Base-by-base conservation (phyloP, 2,329 filamentous ascomycete species). In the Myriosclerotinia duriaeana region DNA sequence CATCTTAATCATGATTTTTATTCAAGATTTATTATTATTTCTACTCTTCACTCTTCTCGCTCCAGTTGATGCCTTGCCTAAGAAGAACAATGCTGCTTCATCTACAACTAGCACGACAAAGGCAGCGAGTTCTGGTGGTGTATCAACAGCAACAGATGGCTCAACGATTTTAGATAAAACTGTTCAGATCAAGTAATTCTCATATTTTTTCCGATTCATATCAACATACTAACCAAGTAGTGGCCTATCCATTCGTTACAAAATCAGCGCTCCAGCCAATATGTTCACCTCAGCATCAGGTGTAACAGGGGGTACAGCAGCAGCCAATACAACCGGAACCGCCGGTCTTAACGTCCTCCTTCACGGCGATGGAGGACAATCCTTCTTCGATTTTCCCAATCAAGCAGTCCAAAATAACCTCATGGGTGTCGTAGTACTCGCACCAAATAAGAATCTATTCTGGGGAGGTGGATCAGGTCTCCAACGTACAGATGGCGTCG, bases 351-450 rank as follows among this genome's bases (percentile, higher is more conserved):
- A 87, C 71, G 81, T 87, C 17, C 80, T 87, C 46, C 79, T 87
- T 4, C 85, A 87, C 73, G 84, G 84, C 60, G 85, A 87, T 72
- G 84, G 85, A 53, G 85, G 85, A 8, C 82, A 85, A 71, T 84
- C 82, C 15, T 71, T 92, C 88, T 74, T 97, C 92, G n/a, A 98
- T 82, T 55, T 97, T 85, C 68, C 84, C 86, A 77, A 92, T 90
- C 44, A 97, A 80, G 5, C 90, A 86, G 71, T 96, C 88, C 11
- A 96, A 82, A 52, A 91, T 83, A 70, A 90, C 85, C 70, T 89
- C 87, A 77, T 96, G 92, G 53, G 96, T 88, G 65, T 94, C 87
- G 46, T 91, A 78, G 71, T 94, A 86, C 0, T 87, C 15, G 83
- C 85, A 0, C 85, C 85, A 7, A 79, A 85, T 73, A 73, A 77